These are phyloP conservation scores for Aquilaria agallochum DNA, from an alignment of 441 rosid species.

Conservation along the genomic window DNA sequence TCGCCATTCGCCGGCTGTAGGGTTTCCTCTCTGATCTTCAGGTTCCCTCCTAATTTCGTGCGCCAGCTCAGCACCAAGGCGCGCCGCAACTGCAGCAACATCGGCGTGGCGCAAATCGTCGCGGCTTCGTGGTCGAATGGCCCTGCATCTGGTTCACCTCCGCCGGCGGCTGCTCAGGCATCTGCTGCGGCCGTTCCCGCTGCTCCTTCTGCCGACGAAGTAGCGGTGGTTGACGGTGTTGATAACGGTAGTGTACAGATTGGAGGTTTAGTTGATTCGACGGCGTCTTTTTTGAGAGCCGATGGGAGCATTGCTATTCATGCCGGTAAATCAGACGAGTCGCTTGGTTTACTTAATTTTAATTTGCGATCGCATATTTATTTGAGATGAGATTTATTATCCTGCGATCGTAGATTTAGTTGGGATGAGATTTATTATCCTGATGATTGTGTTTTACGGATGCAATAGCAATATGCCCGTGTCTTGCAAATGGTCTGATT, in stretches of 20 bases:
- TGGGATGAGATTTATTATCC: too few relatives aligned
- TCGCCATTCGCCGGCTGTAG: constrained; percentile 44
- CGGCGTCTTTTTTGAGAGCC: constrained; percentile 65
- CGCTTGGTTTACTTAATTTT: too few relatives aligned
- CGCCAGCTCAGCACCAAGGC: constrained; percentile 96
- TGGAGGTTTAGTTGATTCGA: constrained; percentile 30
- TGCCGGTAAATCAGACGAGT: constrained; percentile 52
- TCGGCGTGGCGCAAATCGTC: constrained; percentile 94
- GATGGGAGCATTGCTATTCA: constrained; percentile 91
- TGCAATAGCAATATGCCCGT: too few relatives aligned
- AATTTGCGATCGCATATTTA: too few relatives aligned
- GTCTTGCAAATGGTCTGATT: too few relatives aligned
- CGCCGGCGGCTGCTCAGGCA: constrained; percentile 50
- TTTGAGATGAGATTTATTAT: too few relatives aligned
- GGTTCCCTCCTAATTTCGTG: constrained; percentile 91
- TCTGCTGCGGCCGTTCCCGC: constrained; percentile 37
- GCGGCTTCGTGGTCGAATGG: constrained; percentile 96
- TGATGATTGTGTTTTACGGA: too few relatives aligned
- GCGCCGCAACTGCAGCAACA: constrained; percentile 95
- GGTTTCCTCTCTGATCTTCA: constrained; percentile 62
- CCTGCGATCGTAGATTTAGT: too few relatives aligned
- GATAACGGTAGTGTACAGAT: constrained; percentile 51
- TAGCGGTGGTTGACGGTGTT: constrained; percentile 39
- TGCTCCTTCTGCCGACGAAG: constrained; percentile 39
- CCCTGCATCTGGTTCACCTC: constrained; percentile 27